A percentile compares a stretch with the other conserved stretches of the same genome.
These are phyloP conservation scores for Neonothopanus nambi DNA, from an alignment of 1,284 basidiomycete species.

Conservation along the genomic window DNA sequence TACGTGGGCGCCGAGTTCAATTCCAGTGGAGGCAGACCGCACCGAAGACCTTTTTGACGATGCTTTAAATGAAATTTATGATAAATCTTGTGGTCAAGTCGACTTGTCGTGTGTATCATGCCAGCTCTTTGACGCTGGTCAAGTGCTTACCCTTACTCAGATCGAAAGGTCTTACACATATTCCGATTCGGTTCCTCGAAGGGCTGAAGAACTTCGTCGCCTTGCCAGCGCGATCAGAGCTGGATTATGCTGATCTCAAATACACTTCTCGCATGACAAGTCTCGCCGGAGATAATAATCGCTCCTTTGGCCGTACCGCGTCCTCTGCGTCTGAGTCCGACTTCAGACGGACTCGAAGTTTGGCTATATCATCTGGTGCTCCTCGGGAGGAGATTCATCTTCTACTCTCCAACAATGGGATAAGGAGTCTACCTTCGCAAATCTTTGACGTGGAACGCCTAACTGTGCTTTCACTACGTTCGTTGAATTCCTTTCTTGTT, in stretches of 20 bases:
- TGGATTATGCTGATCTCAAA: not conserved
- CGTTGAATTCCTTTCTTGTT: conserved; percentile 25
- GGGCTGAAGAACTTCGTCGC: conserved; percentile 2
- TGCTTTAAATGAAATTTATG: not conserved
- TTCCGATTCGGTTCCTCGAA: not conserved
- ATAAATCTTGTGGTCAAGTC: conserved; percentile 2
- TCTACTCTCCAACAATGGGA: conserved; percentile 47
- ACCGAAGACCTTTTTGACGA: conserved; percentile 5
- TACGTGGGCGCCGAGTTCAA: not conserved
- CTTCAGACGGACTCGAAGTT: conserved; percentile 10
- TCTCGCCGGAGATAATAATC: not conserved
- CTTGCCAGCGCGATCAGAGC: not conserved
- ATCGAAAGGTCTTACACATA: not conserved
- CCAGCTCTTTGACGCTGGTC: not conserved
- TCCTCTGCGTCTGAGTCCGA: not conserved
- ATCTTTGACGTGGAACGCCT: conserved; percentile 53
- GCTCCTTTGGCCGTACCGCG: not conserved
- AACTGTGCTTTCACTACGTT: conserved; percentile 58
- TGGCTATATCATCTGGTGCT: conserved; percentile 26
- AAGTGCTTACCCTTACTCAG: not conserved
- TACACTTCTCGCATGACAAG: not conserved
- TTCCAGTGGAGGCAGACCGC: not conserved
- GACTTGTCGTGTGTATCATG: conserved; percentile 6
- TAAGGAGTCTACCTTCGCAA: conserved; percentile 48
- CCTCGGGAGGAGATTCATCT: conserved; percentile 44